phyloP scores from a whole-genome alignment of 768 basidiomycete species.

The Auricularia sp. region DNA sequence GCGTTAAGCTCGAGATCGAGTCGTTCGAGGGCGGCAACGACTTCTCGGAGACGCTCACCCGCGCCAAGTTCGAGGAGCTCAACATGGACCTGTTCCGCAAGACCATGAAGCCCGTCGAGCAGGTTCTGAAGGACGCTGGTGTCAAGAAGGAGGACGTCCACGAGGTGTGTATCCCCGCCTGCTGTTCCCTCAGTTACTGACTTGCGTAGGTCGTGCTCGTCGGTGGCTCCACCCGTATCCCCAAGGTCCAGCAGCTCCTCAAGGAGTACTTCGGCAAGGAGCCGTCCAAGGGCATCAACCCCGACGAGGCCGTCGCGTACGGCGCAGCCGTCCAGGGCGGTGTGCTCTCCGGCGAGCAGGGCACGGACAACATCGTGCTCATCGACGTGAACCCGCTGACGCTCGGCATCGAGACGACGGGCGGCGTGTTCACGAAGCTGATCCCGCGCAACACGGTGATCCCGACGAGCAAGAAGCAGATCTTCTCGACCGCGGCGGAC shows the following conservation, averaged over 20 bases:
- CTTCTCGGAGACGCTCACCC: constrained; percentile 92
- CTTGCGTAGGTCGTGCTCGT: constrained; percentile 65
- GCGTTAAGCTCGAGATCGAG: constrained; percentile 89
- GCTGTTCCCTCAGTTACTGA: background rate
- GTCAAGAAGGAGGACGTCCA: constrained; percentile 97
- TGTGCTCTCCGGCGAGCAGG: constrained; percentile 91
- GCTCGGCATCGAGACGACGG: constrained; percentile 98
- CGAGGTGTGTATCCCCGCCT: constrained; percentile 41
- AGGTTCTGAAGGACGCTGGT: constrained; percentile 94
- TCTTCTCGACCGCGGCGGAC: constrained; percentile 10
- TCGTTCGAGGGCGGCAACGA: constrained; percentile 93
- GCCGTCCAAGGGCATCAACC: constrained; percentile 97
- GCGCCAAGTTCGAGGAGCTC: constrained; percentile 97
- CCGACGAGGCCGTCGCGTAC: constrained; percentile 97
- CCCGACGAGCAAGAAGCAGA: constrained; percentile 94
- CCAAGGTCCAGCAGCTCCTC: constrained; percentile 96
- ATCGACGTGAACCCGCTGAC: constrained; percentile 96
- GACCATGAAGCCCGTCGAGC: constrained; percentile 99
- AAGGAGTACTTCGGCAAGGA: constrained; percentile 98
- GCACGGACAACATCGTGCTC: constrained; percentile 81
- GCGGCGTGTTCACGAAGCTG: constrained; percentile 95
- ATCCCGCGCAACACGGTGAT: constrained; percentile 97
- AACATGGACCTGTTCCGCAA: constrained; percentile 99
- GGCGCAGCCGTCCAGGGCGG: constrained; percentile 98
- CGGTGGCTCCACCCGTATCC: constrained; percentile 97